Evolutionary conservation across 2,329 filamentous ascomycete species (phyloP).

Genomic region (Microcyclosporella mali): DNA sequence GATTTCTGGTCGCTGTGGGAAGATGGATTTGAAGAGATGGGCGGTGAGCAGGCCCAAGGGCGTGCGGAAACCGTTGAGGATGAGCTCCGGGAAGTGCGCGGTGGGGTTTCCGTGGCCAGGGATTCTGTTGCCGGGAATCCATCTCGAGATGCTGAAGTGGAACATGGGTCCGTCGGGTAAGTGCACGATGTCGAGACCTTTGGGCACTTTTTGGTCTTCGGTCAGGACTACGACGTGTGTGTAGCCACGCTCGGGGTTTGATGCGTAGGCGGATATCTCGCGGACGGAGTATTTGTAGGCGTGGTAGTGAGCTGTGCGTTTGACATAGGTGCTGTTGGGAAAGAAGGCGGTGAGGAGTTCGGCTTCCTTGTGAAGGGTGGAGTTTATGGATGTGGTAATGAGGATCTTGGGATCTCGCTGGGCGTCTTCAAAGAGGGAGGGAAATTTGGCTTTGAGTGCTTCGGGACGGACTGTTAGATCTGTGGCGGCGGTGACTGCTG

Average conservation of each 20-base stretch:
- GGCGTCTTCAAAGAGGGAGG: slow-evolving; percentile 51
- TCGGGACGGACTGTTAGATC: slow-evolving; percentile 57
- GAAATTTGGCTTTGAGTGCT: slow-evolving; percentile 56
- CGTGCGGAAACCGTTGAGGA: slow-evolving; percentile 92
- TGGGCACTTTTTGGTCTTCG: slow-evolving; percentile 81
- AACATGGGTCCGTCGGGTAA: slow-evolving; percentile 83
- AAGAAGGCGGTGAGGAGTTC: slow-evolving; percentile 72
- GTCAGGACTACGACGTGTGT: slow-evolving; percentile 79
- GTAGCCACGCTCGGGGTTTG: slow-evolving; percentile 62
- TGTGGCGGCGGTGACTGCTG: slow-evolving; percentile 44
- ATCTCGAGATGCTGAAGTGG: slow-evolving; percentile 86
- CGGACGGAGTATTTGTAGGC: slow-evolving; percentile 85
- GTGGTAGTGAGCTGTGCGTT: slow-evolving; percentile 74
- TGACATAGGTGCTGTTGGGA: slow-evolving; percentile 75
- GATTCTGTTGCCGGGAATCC: slow-evolving; percentile 79
- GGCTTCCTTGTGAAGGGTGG: slow-evolving; percentile 78
- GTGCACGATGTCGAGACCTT: slow-evolving; percentile 76
- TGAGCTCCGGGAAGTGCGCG: slow-evolving; percentile 80
- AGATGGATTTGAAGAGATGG: slow-evolving; percentile 72
- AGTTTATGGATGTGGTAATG: slow-evolving; percentile 85
- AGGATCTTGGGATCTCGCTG: slow-evolving; percentile 69
- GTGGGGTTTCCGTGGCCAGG: slow-evolving; percentile 88
- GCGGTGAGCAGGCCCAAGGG: slow-evolving; percentile 84
- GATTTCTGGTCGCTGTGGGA: slow-evolving; percentile 75
- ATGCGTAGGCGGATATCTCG: slow-evolving; percentile 82